Conservation (phyloP, 73 alveolate genomes). For the Symbiodinium natans region DNA sequence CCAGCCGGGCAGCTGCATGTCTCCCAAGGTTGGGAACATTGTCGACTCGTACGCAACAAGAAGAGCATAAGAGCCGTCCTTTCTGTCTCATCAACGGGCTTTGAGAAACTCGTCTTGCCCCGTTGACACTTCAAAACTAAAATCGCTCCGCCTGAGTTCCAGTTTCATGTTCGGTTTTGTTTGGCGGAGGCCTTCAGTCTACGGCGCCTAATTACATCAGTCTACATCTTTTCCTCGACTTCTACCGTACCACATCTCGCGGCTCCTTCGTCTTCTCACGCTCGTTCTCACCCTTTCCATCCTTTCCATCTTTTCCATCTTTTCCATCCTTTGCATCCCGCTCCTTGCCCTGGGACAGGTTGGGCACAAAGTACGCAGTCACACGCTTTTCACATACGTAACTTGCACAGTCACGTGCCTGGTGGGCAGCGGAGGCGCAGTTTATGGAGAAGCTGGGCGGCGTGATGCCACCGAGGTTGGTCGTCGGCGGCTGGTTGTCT, state of each 20-base stretch:
- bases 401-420: slow-evolving; percentile 9
- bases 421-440: slow-evolving; percentile 61
- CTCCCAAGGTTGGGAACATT: slow-evolving; percentile 33
- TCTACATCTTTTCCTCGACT: background rate
- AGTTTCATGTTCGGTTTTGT: no score
- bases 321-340: slow-evolving; percentile 46
- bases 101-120: no score
- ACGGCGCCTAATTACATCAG: background rate
- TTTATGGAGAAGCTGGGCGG: slow-evolving; percentile 51
- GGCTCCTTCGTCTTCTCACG: slow-evolving; percentile 42
- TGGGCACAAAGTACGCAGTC: background rate
- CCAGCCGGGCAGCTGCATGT: slow-evolving; percentile 55
- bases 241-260: background rate
- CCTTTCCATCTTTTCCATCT: slow-evolving; percentile 37
- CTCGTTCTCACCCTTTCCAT: slow-evolving; percentile 48
- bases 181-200: no score
- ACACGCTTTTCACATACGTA: no score
- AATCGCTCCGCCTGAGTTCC: no score
- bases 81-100: background rate
- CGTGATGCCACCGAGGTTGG: slow-evolving; percentile 38
- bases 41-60: slow-evolving; percentile 34
- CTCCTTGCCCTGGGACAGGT: slow-evolving; percentile 1
- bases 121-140: no score
- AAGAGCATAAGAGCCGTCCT: slow-evolving; percentile 41
- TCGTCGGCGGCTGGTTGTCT: slow-evolving; percentile 25